A percentile compares a stretch with the other conserved stretches of the same genome.
Conservation (phyloP, 306 rosid genomes). For the Lotus japonicus region DNA sequence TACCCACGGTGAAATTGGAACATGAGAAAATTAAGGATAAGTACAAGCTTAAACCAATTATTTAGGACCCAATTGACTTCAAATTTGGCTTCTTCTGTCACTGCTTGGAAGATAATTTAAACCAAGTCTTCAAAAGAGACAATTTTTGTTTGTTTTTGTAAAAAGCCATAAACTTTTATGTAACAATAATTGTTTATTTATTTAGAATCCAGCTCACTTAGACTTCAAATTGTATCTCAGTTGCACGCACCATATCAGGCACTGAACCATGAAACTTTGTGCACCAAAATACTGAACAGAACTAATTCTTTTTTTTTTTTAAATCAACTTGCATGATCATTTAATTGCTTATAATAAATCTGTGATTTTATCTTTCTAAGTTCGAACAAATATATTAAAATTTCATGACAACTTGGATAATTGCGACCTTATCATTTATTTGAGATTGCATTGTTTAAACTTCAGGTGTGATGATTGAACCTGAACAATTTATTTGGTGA, state of each 20-base stretch:
- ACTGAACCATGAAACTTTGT: not conserved
- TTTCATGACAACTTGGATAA: too few relatives aligned
- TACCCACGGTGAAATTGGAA: not conserved
- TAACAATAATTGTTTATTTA: not conserved
- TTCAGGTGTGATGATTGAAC: too few relatives aligned
- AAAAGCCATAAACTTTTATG: not conserved
- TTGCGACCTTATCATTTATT: too few relatives aligned
- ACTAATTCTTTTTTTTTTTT: not conserved
- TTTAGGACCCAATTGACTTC: conserved; percentile 18
- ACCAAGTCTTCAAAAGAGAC: conserved; percentile 12
- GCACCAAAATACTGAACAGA: not conserved
- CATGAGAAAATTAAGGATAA: not conserved
- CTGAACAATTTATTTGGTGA: too few relatives aligned
- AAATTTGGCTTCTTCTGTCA: conserved; percentile 12
- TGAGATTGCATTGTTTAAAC: too few relatives aligned
- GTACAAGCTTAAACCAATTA: conserved; percentile 1
- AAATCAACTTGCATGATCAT: not conserved
- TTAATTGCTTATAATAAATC: not conserved
- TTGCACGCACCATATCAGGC: not conserved
- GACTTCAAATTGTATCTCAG: not conserved
- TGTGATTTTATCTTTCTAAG: too few relatives aligned
- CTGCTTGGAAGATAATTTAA: not conserved
- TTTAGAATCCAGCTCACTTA: not conserved
- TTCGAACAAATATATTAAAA: too few relatives aligned
- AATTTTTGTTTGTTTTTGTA: not conserved